Evolutionary conservation across 2,329 filamentous ascomycete genomes (phyloP).

Genomic region (Ophiobolus disseminans): DNA sequence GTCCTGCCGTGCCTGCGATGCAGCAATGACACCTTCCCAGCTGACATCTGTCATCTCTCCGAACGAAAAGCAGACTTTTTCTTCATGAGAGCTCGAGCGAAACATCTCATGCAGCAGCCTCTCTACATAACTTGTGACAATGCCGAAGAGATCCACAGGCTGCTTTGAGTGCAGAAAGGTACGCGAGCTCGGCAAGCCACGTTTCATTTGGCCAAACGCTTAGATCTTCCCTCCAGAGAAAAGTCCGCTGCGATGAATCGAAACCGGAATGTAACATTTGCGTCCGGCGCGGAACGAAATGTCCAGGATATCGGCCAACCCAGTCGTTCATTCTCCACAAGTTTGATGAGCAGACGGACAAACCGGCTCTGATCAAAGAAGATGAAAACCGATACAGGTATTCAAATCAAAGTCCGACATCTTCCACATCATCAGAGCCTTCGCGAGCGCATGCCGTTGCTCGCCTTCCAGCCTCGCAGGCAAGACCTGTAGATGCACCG

Average conservation of each 20-base stretch:
- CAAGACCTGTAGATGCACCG: conserved; percentile 23
- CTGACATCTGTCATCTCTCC: not conserved
- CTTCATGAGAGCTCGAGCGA: not conserved
- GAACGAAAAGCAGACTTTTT: not conserved
- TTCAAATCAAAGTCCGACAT: conserved; percentile 29
- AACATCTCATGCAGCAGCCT: conserved; percentile 6
- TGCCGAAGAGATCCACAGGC: conserved; percentile 47
- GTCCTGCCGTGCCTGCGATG: not conserved
- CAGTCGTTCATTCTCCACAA: conserved; percentile 47
- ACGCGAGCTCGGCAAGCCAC: conserved; percentile 13
- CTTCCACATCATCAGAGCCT: conserved; percentile 6
- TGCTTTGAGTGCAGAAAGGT: conserved; percentile 48
- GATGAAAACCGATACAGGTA: conserved; percentile 45
- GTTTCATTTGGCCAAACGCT: conserved; percentile 12
- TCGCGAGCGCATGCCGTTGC: conserved; percentile 10
- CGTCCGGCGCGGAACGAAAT: conserved; percentile 43
- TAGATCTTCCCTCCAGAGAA: conserved; percentile 25
- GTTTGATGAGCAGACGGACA: conserved; percentile 37
- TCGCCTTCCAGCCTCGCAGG: conserved; percentile 17
- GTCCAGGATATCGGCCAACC: conserved; percentile 45
- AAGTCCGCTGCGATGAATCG: conserved; percentile 47
- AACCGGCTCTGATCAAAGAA: conserved; percentile 42
- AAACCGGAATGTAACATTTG: conserved; percentile 47
- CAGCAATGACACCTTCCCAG: conserved; percentile 7
- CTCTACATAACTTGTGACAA: conserved; percentile 22